phyloP scores from a whole-genome alignment of 345 rosid genomes.

The Arabidopsis suecica region DNA sequence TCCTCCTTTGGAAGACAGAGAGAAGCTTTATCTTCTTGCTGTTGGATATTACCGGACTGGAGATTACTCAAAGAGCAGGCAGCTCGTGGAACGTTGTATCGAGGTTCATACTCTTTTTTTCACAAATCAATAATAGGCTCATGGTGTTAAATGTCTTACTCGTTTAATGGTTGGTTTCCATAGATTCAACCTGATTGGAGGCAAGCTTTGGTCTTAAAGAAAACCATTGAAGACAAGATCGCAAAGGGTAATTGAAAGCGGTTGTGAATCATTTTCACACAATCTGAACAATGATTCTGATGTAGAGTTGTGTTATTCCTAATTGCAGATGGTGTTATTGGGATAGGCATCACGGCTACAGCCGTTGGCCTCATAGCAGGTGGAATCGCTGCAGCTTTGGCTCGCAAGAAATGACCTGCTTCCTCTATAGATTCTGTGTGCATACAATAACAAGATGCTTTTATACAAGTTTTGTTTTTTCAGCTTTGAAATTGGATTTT shows the following conservation, averaged over 20 bases:
- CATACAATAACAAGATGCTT: slow-evolving; percentile 12
- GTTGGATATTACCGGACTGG: slow-evolving; percentile 80
- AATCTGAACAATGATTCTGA: slow-evolving; percentile 15
- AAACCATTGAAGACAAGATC: slow-evolving; percentile 65
- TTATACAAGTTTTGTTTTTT: neutral
- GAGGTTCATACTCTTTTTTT: slow-evolving; percentile 51
- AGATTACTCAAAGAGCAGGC: slow-evolving; percentile 69
- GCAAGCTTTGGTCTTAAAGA: slow-evolving; percentile 75
- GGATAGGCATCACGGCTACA: slow-evolving; percentile 87
- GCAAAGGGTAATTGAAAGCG: slow-evolving; percentile 58
- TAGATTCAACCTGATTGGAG: slow-evolving; percentile 88
- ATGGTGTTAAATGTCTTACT: slow-evolving; percentile 4
- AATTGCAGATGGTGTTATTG: slow-evolving; percentile 81
- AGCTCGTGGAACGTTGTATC: slow-evolving; percentile 67
- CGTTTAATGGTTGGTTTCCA: slow-evolving; percentile 15
- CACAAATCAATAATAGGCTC: neutral
- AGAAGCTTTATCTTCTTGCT: slow-evolving; percentile 83
- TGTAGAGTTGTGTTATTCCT: slow-evolving; percentile 18
- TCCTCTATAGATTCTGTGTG: neutral
- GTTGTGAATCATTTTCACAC: neutral
- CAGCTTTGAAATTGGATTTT: neutral
- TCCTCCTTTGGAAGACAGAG: slow-evolving; percentile 59
- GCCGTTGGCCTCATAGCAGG: slow-evolving; percentile 83
- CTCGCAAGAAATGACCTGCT: slow-evolving; percentile 64
- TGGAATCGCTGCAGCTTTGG: slow-evolving; percentile 79